phyloP scores from a whole-genome alignment of 352 stramenopile species.

The Phytophthora rubi region DNA sequence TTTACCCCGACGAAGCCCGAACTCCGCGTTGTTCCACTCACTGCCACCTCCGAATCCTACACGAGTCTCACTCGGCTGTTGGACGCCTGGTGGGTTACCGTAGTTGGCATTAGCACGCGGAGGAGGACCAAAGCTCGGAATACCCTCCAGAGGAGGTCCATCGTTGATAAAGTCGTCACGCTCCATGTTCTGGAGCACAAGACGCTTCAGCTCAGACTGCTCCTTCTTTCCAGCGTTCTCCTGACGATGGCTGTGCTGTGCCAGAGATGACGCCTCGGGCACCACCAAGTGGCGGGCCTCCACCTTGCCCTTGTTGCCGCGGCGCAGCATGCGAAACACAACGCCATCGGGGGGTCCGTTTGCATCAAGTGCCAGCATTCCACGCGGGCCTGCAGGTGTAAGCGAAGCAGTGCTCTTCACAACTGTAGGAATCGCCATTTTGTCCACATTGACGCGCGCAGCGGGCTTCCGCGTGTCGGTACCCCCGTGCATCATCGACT shows the following conservation, averaged over 20 bases:
- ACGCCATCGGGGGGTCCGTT: constrained; percentile 57
- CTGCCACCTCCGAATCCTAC: constrained; percentile 67
- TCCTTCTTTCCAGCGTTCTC: constrained; percentile 88
- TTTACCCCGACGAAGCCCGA: constrained; percentile 70
- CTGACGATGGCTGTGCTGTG: constrained; percentile 89
- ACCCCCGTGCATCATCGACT: constrained; percentile 82
- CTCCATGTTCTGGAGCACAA: constrained; percentile 88
- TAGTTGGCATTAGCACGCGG: constrained; percentile 34
- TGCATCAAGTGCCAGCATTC: constrained; percentile 28
- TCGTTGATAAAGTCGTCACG: constrained; percentile 76
- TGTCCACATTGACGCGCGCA: constrained; percentile 83
- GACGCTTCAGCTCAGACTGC: constrained; percentile 86
- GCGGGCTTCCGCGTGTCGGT: constrained; percentile 67
- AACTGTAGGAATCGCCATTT: constrained; percentile 88
- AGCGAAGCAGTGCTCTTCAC: constrained; percentile 58
- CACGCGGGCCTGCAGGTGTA: constrained; percentile 18
- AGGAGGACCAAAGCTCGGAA: constrained; percentile 28
- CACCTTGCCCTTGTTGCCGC: constrained; percentile 97
- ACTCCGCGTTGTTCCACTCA: constrained; percentile 89
- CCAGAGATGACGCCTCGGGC: constrained; percentile 93
- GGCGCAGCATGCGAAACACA: constrained; percentile 95
- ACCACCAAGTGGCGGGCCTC: constrained; percentile 95
- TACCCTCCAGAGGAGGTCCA: constrained; percentile 21
- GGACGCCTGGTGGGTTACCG: constrained; percentile 20
- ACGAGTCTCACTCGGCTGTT: constrained; percentile 38